These are phyloP conservation scores for Paecilomyces fulvus DNA, from an alignment of 2,329 filamentous ascomycete genomes.

Conservation along the genomic window DNA sequence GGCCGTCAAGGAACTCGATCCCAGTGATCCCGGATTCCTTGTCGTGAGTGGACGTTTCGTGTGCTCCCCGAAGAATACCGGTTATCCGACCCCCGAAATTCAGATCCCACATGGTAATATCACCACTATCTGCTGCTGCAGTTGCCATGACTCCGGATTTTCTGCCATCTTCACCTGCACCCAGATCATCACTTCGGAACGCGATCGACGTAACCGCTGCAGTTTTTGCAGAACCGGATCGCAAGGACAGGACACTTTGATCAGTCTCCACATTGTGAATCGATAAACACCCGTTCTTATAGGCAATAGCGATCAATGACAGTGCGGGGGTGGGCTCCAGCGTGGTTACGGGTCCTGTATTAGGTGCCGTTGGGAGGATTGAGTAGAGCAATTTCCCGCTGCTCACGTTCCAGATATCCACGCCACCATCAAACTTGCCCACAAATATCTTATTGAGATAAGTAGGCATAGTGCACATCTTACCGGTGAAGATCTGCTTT, in stretches of 20 bases:
- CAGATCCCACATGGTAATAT: slow-evolving; percentile 93
- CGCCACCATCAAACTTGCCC: slow-evolving; percentile 74
- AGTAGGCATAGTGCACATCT: slow-evolving; percentile 81
- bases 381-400: slow-evolving; percentile 88
- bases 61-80: slow-evolving; percentile 78
- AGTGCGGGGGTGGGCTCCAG: slow-evolving; percentile 76
- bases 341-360: slow-evolving; percentile 75
- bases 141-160: slow-evolving; percentile 92
- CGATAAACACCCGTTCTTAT: slow-evolving; percentile 66
- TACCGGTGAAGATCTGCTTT: slow-evolving; percentile 64
- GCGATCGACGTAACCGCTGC: slow-evolving; percentile 68
- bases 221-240: slow-evolving; percentile 55
- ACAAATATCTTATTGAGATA: slow-evolving; percentile 94
- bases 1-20: slow-evolving; percentile 79
- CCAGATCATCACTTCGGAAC: slow-evolving; percentile 81
- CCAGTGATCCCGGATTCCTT: slow-evolving; percentile 69
- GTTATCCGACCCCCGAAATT: slow-evolving; percentile 80
- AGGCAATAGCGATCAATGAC: slow-evolving; percentile 79
- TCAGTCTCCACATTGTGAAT: slow-evolving; percentile 78
- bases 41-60: slow-evolving; percentile 53
- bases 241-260: slow-evolving; percentile 60
- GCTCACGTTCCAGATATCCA: slow-evolving; percentile 97
- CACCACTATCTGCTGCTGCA: slow-evolving; percentile 66
- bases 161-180: slow-evolving; percentile 78
- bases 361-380: slow-evolving; percentile 64